Base-by-base conservation (phyloP, 768 basidiomycete genomes). In the Naganishia kalamii region DNA sequence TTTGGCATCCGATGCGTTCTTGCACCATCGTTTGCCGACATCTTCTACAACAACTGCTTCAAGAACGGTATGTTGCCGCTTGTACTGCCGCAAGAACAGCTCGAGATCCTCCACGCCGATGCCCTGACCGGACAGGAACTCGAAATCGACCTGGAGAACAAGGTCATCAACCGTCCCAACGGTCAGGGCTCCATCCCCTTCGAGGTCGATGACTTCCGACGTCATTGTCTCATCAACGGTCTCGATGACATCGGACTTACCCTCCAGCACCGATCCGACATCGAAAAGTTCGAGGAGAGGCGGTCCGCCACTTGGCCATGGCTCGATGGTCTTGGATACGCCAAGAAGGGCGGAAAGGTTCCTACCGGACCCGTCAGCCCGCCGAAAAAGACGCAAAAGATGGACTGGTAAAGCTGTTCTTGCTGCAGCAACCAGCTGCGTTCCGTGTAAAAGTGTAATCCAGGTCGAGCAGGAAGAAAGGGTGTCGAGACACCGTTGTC, bases 171-270 rank as follows among this genome's bases (percentile, higher is more conserved):
- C 65, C 74, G 81, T 49, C 74, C 78, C 21, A 88, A 87, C 73
- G 87, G 89, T 60, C 84, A 89, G 59, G 71, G 72, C 72, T 76
- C 87, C 21, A 86, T 96, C 68, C 63, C 82, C 44, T 99, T 99
- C 81, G 81, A 82, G 41, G 85, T 87, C 52, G 96, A 99, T 79
- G 80, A 87, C 0, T 99, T 98, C 88, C 83, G 93, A 68, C 82
- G 90, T 62, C 90, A 94, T 75, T 93, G 96, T 77, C 80, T 99
- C 77, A 77, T 99, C 79, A 92, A 99, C 73, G 96, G 96, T 33
- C 80, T 98, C 69, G 96, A 99, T 77, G 96, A 97, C 74, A 94
- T 99, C 68, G 92, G 88, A 46, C 81, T 99, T 78, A 99, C 96
- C 47, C 81, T 99, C 81, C 86, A 90, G 77, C 87, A 86, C 75